Evolutionary conservation across 164 flowering plant genomes (phyloP), one percentile per base, ranked within the genome.

Genomic region (Magnolia officinalis): DNA sequence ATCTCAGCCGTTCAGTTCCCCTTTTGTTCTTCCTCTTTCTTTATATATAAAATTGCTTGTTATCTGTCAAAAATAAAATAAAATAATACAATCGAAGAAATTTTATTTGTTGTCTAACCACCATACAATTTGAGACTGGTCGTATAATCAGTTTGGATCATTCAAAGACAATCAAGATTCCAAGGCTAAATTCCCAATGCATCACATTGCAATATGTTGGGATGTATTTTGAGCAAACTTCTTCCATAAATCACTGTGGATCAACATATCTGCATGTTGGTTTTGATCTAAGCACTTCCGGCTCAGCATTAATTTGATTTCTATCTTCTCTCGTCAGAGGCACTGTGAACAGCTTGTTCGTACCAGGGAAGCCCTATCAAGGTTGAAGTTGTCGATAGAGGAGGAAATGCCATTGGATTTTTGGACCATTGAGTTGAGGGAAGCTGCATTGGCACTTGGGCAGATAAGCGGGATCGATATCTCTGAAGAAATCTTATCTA

Each of bases 391-490:
- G 5, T 92, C 98, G 2, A 91, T 95, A 66, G 83, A 86, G 72
- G 92, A 93, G 74, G 91, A 89, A 51, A 49, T 93, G 82, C 97
- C 99, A 19, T 78, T 90, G 11, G 99, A 95, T 74, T 93, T 95
- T 76, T 95, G 99, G 99, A 93, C 97, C 37, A 91, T 95, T 77
- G 98, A 95, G 82, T 77, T 92, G 84, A 88, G 95, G 77, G 98
- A 93, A 81, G 97, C 98, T 77, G 91, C 92, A 26, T 55, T 92
- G 80, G 92, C 97, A 58, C 94, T 96, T 72, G 97, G 91, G 21
- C 95, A 92, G 86, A 90, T 96, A 20, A 89, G 93, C 76, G 98
- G 99, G 77, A 92, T 90, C 66, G 98, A 91, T 77, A 85, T 96
- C 31, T 93, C 97, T n/a, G 99, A 93, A 80, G 98, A 96, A 82